Conservation (phyloP, 257 asterid genomes). For the Perilla frutescens region DNA sequence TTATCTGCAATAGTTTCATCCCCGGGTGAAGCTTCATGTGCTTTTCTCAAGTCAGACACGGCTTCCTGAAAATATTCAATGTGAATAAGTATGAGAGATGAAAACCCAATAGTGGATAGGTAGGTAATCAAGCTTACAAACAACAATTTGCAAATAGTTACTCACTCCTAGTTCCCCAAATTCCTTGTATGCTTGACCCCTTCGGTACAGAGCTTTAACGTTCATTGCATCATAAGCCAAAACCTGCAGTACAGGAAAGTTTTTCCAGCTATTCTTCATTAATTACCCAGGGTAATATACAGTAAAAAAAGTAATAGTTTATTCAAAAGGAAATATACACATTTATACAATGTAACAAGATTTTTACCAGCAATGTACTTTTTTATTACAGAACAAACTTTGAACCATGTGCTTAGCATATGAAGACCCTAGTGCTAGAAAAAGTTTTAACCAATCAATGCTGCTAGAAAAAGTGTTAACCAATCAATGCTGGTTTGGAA, state of each 20-base stretch:
- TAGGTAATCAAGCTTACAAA: constrained; percentile 29
- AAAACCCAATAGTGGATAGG: constrained; percentile 18
- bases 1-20: constrained; percentile 92
- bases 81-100: constrained; percentile 27
- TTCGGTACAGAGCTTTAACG: constrained; percentile 89
- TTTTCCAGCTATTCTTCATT: constrained; percentile 16
- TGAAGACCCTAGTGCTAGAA: constrained; percentile 17
- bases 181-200: constrained; percentile 91
- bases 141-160: constrained; percentile 33
- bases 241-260: constrained; percentile 59
- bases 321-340: no score
- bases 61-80: constrained; percentile 63
- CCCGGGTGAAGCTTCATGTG: constrained; percentile 80
- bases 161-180: constrained; percentile 75
- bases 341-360: constrained; percentile 7
- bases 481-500: not conserved
- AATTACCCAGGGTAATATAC: constrained; percentile 11
- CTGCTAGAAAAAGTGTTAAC: constrained; percentile 13
- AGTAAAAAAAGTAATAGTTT: not conserved
- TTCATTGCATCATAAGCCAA: constrained; percentile 70
- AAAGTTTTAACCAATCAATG: not conserved
- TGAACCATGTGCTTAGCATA: constrained; percentile 8
- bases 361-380: constrained; percentile 16
- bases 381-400: constrained; percentile 27
- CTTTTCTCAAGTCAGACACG: constrained; percentile 82